phyloP scores from a whole-genome alignment of 768 basidiomycete genomes.

The Naganishia vaughanmartiniae region DNA sequence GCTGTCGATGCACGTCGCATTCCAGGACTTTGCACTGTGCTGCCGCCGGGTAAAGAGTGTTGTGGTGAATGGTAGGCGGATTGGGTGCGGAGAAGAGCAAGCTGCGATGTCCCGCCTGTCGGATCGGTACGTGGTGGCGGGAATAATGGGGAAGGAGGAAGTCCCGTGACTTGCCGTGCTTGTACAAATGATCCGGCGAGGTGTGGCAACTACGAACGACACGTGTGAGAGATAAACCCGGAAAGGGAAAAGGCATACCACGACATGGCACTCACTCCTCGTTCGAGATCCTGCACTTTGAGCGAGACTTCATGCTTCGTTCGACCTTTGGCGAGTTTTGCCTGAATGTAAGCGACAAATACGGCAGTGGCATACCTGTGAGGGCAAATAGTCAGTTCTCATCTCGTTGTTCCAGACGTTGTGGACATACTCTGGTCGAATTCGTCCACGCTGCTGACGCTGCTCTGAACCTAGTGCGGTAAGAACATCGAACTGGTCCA shows the following conservation, averaged over 20 bases:
- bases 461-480: constrained; percentile 27
- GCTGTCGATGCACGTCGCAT: constrained; percentile 15
- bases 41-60: constrained; percentile 5
- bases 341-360: constrained; percentile 42
- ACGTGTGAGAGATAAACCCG: too few species aligned
- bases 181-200: constrained; percentile 36
- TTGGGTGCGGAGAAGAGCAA: not conserved
- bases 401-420: not conserved
- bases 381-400: not conserved
- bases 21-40: not conserved
- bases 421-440: not conserved
- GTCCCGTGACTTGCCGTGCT: constrained; percentile 37
- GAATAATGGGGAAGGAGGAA: constrained; percentile 41
- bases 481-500: constrained; percentile 30
- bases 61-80: constrained; percentile 22
- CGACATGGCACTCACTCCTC: constrained; percentile 40
- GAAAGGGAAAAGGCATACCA: not conserved
- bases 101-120: constrained; percentile 32
- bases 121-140: constrained; percentile 14
- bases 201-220: constrained; percentile 34
- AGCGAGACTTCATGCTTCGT: constrained; percentile 36
- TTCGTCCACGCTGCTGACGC: constrained; percentile 10
- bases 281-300: constrained; percentile 46
- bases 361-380: constrained; percentile 45
- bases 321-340: constrained; percentile 43